Evolutionary conservation across 2,329 filamentous ascomycete genomes (phyloP).

Genomic region (Pyrenophora tritici-repentis): DNA sequence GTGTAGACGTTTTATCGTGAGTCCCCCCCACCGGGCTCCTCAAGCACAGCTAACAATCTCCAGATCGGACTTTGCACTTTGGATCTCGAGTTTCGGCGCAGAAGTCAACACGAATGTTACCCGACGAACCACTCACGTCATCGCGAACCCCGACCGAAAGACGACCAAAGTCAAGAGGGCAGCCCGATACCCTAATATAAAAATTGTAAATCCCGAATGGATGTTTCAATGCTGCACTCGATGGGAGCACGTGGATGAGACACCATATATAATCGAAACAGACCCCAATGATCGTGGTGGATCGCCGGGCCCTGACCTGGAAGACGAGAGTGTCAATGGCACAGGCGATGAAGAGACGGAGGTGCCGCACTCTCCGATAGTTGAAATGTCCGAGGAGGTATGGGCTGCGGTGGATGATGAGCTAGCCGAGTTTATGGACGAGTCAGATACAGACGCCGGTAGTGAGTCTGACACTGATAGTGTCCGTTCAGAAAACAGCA

Average conservation of each 20-base stretch:
- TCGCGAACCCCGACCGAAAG: conserved; percentile 71
- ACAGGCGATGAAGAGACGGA: conserved; percentile 46
- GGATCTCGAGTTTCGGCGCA: conserved; percentile 85
- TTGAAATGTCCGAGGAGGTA: conserved; percentile 39
- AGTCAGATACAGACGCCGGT: conserved; percentile 43
- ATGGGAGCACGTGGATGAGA: conserved; percentile 81
- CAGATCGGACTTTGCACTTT: conserved; percentile 81
- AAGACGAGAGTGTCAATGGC: conserved; percentile 52
- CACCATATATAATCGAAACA: conserved; percentile 76
- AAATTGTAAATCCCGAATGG: conserved; percentile 92
- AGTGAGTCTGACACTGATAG: conserved; percentile 42
- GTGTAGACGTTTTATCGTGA: conserved; percentile 71
- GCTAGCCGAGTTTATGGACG: conserved; percentile 72
- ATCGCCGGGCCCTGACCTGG: conserved; percentile 46
- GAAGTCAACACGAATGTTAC: conserved; percentile 64
- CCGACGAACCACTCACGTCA: conserved; percentile 67
- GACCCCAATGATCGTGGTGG: conserved; percentile 65
- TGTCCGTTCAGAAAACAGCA: conserved; percentile 39
- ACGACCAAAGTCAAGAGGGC: conserved; percentile 93
- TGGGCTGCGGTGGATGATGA: conserved; percentile 68
- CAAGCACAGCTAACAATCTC: conserved; percentile 20
- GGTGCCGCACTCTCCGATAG: conserved; percentile 27
- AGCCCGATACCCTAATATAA: conserved; percentile 76
- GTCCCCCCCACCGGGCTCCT: conserved; percentile 9
- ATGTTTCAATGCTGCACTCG: conserved; percentile 80